These are phyloP conservation scores for Chondrostereum purpureum DNA, from an alignment of 1,284 basidiomycete genomes.

Conservation along the genomic window DNA sequence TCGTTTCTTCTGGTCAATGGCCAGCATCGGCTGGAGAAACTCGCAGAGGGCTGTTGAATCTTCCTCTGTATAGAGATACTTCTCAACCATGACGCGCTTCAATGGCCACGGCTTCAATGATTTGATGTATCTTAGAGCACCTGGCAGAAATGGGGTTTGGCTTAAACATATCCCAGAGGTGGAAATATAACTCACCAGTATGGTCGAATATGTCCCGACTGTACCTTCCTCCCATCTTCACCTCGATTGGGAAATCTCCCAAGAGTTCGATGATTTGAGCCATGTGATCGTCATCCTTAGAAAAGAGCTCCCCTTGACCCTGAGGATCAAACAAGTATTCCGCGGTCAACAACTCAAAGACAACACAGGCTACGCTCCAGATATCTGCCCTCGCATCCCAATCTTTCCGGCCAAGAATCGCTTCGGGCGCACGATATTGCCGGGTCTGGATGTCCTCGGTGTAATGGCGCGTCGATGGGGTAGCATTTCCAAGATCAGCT, in stretches of 20 bases:
- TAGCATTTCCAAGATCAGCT: constrained; percentile 86
- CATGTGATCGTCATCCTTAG: constrained; percentile 93
- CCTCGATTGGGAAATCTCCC: constrained; percentile 61
- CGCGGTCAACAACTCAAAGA: constrained; percentile 81
- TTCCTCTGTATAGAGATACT: constrained; percentile 63
- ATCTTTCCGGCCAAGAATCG: constrained; percentile 80
- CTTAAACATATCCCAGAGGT: background rate
- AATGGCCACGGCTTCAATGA: constrained; percentile 82
- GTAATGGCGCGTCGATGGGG: constrained; percentile 76
- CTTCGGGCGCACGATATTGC: constrained; percentile 89
- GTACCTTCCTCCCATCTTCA: constrained; percentile 81
- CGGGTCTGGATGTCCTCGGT: constrained; percentile 94
- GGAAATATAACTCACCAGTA: constrained; percentile 42
- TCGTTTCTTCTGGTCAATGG: constrained; percentile 63
- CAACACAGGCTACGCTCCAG: constrained; percentile 85
- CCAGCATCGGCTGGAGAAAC: constrained; percentile 80
- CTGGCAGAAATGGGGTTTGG: constrained; percentile 20
- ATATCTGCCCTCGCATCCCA: constrained; percentile 85
- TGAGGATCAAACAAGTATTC: constrained; percentile 90
- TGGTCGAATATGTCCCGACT: constrained; percentile 82
- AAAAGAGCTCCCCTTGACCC: constrained; percentile 74
- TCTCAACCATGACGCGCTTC: constrained; percentile 76
- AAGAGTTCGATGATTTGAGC: constrained; percentile 89
- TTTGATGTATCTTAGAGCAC: constrained; percentile 70
- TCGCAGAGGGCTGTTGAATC: constrained; percentile 57